Evolutionary conservation across 1,284 basidiomycete species (phyloP), one percentile per base, ranked within the genome.

Genomic region (Coniferiporia weirii): DNA sequence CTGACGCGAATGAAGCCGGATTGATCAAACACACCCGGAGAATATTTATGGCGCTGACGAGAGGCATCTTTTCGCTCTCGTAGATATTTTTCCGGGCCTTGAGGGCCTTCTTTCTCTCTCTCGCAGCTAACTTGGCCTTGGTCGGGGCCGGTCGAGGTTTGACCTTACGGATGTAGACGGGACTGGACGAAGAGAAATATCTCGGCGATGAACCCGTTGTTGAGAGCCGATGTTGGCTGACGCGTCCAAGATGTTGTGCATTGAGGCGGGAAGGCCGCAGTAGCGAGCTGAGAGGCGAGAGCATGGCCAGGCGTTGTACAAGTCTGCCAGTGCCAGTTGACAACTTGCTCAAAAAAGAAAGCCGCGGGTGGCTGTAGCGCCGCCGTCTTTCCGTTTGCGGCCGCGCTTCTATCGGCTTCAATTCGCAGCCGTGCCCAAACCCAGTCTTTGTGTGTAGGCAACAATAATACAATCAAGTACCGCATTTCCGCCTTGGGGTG

Each of bases 31-130:
- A 60, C 68, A 89, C 88, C 61, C 87, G 83, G 60, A 91, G 74
- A 54, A 89, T 82, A 35, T 77, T 73, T 63, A 91, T 79, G 43
- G 88, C 89, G 55, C 86, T 81, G 17, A 71, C 64, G 40, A 91
- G 74, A 8, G 80, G 73, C 73, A 89, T 80, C 68, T 83, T 85
- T 67, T 88, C 83, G 36, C 73, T 69, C 60, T 80, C 78, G 55
- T 83, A 83, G 13, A 82, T 73, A 63, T 73, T 70, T 69, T 76
- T 77, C 61, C 70, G 56, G 65, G 76, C 64, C 73, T 64, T 63
- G 32, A 56, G 53, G 17, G 59, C 61, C 59, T 61, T 75, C 62
- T 69, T 70, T 54, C 66, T 66, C 22, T 75, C 75, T 63, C 80
- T 74, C 61, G 78, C 75, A 27, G 76, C 77, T 63, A 64, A 38